Base-by-base conservation (phyloP, 169 alveolate genomes). In the Cryptosporidium muris region DNA sequence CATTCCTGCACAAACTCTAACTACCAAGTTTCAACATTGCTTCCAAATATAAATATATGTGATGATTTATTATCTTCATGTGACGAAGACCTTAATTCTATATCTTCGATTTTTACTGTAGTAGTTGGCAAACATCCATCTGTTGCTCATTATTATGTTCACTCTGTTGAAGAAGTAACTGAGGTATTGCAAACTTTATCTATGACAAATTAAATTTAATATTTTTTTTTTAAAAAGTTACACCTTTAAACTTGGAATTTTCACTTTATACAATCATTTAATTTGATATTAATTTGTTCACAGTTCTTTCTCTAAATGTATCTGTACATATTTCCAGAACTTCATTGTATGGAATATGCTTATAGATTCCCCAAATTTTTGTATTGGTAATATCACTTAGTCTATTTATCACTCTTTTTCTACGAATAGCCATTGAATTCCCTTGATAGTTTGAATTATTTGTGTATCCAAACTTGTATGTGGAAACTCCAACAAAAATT, bases 91-190 rank as follows among this genome's bases (percentile, higher is more conserved):
- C 66, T 62, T 25, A 25, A 25, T 25, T 9, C 51, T 12, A 62
- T 40, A 37, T 62, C 52, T 62, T 42, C 48, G 14, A 42, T 66
- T 37, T 66, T 66, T 45, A 66, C 60, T 12, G 81, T 66, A 8
- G 56, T 66, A 11, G 54, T 66, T 11, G 81, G 81, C 4, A 66
- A 66, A 25, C 81, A 66, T 47, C 51, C 63, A n/a, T 66, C 81
- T 51, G 16, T 66, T 36, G 81, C 81, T 4, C 51, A 66, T 14
- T 54, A 66, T 16, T 66, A 52, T 52, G 66, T 66, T 38, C 66
- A 66, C 42, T 66, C 81, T 4, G 54, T 54, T 37, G 81, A 66
- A 37, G 81, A 66, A 43, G 81, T 66, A 37, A 52, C 81, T 36
- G 63, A 66, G 25, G 54, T 66, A 12, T 37, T 66, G 2, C 81